Evolutionary conservation across 164 flowering plant species (phyloP).

Genomic region (Dillenia turbinata): DNA sequence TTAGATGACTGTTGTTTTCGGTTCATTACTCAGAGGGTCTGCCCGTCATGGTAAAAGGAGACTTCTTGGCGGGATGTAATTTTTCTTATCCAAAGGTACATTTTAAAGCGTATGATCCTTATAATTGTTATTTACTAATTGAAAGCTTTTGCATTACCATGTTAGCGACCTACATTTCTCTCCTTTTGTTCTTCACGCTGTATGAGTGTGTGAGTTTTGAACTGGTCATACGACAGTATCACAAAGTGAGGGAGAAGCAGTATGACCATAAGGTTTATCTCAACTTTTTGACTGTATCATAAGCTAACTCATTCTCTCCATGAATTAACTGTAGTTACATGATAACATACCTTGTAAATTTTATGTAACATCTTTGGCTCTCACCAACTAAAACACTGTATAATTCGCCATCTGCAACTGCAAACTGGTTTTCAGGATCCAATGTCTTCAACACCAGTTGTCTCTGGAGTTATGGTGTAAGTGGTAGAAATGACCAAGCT

Average conservation of each 20-base stretch:
- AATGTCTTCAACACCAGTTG: conserved; percentile 41
- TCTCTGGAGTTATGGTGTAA: conserved; percentile 83
- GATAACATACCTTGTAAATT: not conserved
- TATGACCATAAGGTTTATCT: conserved; percentile 76
- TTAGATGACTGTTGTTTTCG: too few relatives aligned
- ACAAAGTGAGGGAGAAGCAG: conserved; percentile 97
- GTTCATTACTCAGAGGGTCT: too few relatives aligned
- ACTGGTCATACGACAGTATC: conserved; percentile 38
- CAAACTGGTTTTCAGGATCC: conserved; percentile 47
- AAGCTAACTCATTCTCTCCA: not conserved
- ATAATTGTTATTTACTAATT: too few relatives aligned
- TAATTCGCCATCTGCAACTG: not conserved
- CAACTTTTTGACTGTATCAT: conserved; percentile 63
- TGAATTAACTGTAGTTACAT: too few relatives aligned
- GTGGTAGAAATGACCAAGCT: conserved; percentile 21
- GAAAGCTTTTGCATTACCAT: too few relatives aligned
- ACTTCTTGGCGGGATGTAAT: too few relatives aligned
- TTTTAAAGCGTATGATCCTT: too few relatives aligned
- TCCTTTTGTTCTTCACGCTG: too few relatives aligned
- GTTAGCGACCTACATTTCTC: too few relatives aligned
- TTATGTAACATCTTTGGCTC: not conserved
- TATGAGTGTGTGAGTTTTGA: too few relatives aligned
- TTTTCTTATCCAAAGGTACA: too few relatives aligned
- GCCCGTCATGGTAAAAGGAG: too few relatives aligned
- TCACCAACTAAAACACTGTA: not conserved